Evolutionary conservation across 768 basidiomycete genomes (phyloP).

Genomic region (Lentinula detonsa): DNA sequence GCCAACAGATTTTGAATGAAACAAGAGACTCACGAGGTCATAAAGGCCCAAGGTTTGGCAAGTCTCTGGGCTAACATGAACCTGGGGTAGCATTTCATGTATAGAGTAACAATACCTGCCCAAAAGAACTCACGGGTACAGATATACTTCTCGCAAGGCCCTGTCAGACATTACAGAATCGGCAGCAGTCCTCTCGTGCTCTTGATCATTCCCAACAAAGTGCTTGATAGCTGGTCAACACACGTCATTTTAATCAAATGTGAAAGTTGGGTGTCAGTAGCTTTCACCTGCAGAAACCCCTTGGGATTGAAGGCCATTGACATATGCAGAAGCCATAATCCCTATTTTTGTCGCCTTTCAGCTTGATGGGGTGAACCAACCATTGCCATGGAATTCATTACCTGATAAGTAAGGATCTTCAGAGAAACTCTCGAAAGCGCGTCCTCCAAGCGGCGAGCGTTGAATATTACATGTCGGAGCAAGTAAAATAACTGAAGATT

Average conservation of each 20-base stretch:
- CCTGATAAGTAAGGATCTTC: constrained; percentile 71
- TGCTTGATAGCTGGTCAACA: constrained; percentile 57
- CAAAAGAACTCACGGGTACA: constrained; percentile 48
- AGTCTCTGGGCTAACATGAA: constrained; percentile 66
- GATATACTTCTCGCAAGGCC: constrained; percentile 66
- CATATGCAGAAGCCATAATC: constrained; percentile 56
- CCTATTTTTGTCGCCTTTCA: constrained; percentile 27
- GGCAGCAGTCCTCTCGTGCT: constrained; percentile 60
- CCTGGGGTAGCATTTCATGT: constrained; percentile 18
- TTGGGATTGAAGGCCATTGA: constrained; percentile 60
- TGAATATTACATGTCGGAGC: constrained; percentile 77
- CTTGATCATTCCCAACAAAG: constrained; percentile 70
- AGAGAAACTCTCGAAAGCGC: constrained; percentile 70
- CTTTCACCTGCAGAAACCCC: constrained; percentile 55
- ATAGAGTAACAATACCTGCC: not conserved
- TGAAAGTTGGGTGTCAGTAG: constrained; percentile 7
- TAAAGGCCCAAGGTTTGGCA: constrained; percentile 57
- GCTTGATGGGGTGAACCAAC: not conserved
- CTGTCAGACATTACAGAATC: constrained; percentile 61
- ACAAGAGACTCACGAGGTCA: constrained; percentile 42
- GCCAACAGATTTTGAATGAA: constrained; percentile 2
- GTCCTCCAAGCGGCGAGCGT: constrained; percentile 53
- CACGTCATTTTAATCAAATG: not conserved
- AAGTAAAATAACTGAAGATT: constrained; percentile 56
- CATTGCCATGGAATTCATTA: constrained; percentile 12